phyloP scores from a whole-genome alignment of 768 basidiomycete genomes.

The Xanthoconium purpureum region DNA sequence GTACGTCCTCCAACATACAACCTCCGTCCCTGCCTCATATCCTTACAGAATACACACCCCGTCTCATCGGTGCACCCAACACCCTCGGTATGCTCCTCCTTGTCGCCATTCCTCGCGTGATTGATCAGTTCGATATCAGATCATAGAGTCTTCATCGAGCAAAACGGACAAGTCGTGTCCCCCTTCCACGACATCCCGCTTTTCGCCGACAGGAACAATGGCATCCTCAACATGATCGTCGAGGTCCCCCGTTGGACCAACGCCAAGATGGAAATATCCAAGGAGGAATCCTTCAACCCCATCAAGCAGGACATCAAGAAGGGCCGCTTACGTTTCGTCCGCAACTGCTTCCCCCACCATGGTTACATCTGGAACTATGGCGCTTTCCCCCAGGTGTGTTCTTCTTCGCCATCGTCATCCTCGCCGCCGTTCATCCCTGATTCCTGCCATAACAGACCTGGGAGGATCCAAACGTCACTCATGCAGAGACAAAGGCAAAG shows the following conservation, averaged over 20 bases:
- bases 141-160: constrained; percentile 93
- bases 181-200: constrained; percentile 97
- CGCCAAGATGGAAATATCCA: constrained; percentile 99
- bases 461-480: constrained; percentile 86
- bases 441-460: constrained; percentile 64
- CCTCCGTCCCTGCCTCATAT: background rate
- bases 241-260: constrained; percentile 99
- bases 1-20: background rate
- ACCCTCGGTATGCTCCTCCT: constrained; percentile 70
- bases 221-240: constrained; percentile 98
- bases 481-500: constrained; percentile 97
- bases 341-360: constrained; percentile 99
- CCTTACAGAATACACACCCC: constrained; percentile 60
- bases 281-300: constrained; percentile 98
- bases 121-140: constrained; percentile 51
- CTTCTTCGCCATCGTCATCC: background rate
- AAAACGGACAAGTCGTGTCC: constrained; percentile 78
- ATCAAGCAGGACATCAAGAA: constrained; percentile 99
- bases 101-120: constrained; percentile 5
- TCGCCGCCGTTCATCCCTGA: background rate
- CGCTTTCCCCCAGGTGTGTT: constrained; percentile 89
- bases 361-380: constrained; percentile 99
- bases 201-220: constrained; percentile 92
- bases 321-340: constrained; percentile 92
- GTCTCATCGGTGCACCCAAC: constrained; percentile 85